Evolutionary conservation across 176 grass and related monocot genomes (phyloP), one percentile per base, ranked within the genome.

Genomic region (Phoenix roebelenii): DNA sequence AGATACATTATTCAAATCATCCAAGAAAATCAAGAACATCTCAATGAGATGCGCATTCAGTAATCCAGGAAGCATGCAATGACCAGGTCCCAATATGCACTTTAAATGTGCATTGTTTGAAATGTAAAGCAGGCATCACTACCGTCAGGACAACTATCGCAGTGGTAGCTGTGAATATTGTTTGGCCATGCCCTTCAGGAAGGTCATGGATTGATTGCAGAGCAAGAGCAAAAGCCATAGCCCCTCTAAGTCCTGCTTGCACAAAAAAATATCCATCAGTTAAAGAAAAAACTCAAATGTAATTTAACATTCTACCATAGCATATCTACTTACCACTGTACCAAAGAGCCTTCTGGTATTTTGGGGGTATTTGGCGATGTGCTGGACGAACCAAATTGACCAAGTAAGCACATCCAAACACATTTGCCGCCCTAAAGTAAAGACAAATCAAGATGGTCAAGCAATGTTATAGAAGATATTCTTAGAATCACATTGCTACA

Each of bases 181-280:
- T 80, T 32, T 97, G 91, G 44, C 93, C 93, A 85, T 97, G 93
- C 72, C 87, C 93, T 60, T 85, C 93, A 65, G 86, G 87, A 68
- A 97, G 87, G 78, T 97, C 93, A 79, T 97, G 84, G 51, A 85
- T 81, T 77, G 93, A 97, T 69, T 97, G 93, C 30, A 97, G 81
- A 67, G 93, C 93, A 91, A 97, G 93, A 1, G 93, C 93, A 88
- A 97, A 97, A 75, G 93, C 93, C 93, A 97, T 97, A 14, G 93
- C 93, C 22, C 93, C 93, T 83, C 93, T 91, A 69, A 97, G 84
- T 20, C 93, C 93, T 97, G 69, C 63, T 72, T 68, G 51, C 64
- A 39, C 57, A 74, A 49, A 79, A 79, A 54, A 76, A 73, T 17
- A 77, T 44, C 1, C 12, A 44, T 44, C 35, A 44, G 14, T 44